Evolutionary conservation across 768 basidiomycete species (phyloP).

Genomic region (Auriscalpium microsporum): DNA sequence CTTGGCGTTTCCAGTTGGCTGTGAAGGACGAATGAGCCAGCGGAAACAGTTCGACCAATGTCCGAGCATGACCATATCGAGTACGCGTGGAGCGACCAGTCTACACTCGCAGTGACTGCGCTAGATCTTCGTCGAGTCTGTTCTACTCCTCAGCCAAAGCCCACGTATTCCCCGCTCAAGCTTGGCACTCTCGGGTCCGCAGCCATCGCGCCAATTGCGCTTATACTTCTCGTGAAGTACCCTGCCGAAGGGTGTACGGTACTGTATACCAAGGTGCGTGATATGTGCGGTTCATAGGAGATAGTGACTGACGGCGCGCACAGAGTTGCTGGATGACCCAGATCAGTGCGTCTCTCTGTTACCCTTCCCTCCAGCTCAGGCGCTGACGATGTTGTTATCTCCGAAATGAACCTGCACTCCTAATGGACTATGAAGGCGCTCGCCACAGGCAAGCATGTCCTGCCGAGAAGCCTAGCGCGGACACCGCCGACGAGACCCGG

Average conservation of each 20-base stretch:
- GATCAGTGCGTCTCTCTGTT: slow-evolving; percentile 28
- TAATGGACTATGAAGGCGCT: slow-evolving; percentile 64
- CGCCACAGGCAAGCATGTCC: slow-evolving; percentile 52
- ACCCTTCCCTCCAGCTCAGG: not conserved
- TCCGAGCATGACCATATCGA: no score
- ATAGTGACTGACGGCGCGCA: not conserved
- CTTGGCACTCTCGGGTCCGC: slow-evolving; percentile 48
- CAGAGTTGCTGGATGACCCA: slow-evolving; percentile 43
- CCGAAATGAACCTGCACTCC: slow-evolving; percentile 50
- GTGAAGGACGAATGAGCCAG: no score
- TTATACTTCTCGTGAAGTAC: slow-evolving; percentile 40
- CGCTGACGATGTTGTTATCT: slow-evolving; percentile 24
- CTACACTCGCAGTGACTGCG: no score
- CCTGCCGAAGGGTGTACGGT: slow-evolving; percentile 48
- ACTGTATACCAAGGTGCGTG: slow-evolving; percentile 42
- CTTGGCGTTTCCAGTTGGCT: no score
- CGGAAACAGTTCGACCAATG: no score
- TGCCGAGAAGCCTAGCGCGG: slow-evolving; percentile 50
- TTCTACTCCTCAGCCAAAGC: not conserved
- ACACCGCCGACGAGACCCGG: slow-evolving; percentile 42
- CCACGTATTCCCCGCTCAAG: slow-evolving; percentile 18
- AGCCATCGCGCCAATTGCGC: slow-evolving; percentile 40
- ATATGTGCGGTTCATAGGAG: no score
- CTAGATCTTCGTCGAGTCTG: no score
- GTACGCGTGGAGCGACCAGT: no score